These are phyloP conservation scores for Alternaria infectoria DNA, from an alignment of 2,329 filamentous ascomycete species.

Conservation along the genomic window DNA sequence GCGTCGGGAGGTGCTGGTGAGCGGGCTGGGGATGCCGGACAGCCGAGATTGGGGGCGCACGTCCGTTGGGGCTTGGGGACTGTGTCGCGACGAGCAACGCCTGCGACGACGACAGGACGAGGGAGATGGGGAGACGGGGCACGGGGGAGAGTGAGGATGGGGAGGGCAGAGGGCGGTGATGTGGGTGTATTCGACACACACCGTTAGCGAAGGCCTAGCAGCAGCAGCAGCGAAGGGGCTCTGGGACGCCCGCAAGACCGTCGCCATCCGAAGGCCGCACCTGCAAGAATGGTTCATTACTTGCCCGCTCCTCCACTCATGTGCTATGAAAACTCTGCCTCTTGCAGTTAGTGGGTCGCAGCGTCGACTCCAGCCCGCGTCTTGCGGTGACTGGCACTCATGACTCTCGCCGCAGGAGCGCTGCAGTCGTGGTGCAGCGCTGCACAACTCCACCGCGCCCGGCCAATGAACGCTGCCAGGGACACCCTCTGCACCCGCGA, in stretches of 20 bases:
- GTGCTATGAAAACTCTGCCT: slow-evolving; percentile 27
- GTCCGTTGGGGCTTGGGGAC: slow-evolving; percentile 12
- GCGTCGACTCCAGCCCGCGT: slow-evolving; percentile 19
- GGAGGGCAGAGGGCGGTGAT: slow-evolving; percentile 11
- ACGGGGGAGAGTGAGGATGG: slow-evolving; percentile 10
- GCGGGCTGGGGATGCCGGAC: slow-evolving; percentile 14
- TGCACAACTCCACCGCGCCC: slow-evolving; percentile 30
- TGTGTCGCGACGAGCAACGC: slow-evolving; percentile 26
- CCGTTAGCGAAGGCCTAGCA: slow-evolving; percentile 14
- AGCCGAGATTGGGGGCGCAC: slow-evolving; percentile 16
- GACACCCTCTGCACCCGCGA: slow-evolving; percentile 28
- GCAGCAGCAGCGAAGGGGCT: slow-evolving; percentile 8
- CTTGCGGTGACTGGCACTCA: slow-evolving; percentile 28
- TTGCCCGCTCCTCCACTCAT: slow-evolving; percentile 20
- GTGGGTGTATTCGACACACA: slow-evolving; percentile 7
- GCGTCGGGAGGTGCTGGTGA: slow-evolving; percentile 12
- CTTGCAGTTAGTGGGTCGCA: slow-evolving; percentile 28
- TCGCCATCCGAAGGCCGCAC: slow-evolving; percentile 9
- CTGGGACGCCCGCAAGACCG: slow-evolving; percentile 3
- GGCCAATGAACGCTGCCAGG: slow-evolving; percentile 34
- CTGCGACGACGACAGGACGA: slow-evolving; percentile 22
- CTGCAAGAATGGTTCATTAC: slow-evolving; percentile 31
- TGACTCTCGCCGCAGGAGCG: slow-evolving; percentile 23
- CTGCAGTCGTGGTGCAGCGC: slow-evolving; percentile 34
- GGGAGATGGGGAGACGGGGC: slow-evolving; percentile 12